A percentile compares a stretch with the other conserved stretches of the same genome.
These are phyloP conservation scores for Meyerozyma athensensis DNA, from an alignment of 1,139 yeast species.

Conservation along the genomic window DNA sequence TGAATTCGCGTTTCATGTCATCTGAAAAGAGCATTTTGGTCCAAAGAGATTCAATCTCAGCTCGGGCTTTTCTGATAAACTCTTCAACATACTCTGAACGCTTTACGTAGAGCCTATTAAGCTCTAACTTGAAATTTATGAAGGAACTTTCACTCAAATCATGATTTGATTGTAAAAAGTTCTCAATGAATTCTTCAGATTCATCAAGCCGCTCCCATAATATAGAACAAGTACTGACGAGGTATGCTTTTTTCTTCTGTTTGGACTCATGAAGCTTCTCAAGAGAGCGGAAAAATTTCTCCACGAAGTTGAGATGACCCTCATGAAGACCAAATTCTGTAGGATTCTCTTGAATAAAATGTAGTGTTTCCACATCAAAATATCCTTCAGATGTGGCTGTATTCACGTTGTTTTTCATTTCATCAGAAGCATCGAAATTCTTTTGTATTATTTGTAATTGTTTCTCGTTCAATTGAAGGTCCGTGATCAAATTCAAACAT, in stretches of 20 bases:
- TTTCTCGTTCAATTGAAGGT: constrained; percentile 29
- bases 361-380: constrained; percentile 35
- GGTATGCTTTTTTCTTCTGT: constrained; percentile 30
- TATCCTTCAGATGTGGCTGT: constrained; percentile 14
- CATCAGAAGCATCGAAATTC: constrained; percentile 14
- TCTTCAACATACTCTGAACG: constrained; percentile 63
- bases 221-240: constrained; percentile 31
- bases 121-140: constrained; percentile 46
- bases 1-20: constrained; percentile 34
- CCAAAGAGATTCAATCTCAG: constrained; percentile 60
- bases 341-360: constrained; percentile 34
- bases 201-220: constrained; percentile 53
- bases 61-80: constrained; percentile 60
- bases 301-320: constrained; percentile 29
- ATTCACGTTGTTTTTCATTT: constrained; percentile 9
- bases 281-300: constrained; percentile 25
- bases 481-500: constrained; percentile 25
- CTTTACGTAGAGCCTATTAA: constrained; percentile 52
- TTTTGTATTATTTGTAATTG: constrained; percentile 33
- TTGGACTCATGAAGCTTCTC: constrained; percentile 26
- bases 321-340: constrained; percentile 38
- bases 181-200: constrained; percentile 26
- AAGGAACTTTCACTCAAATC: constrained; percentile 34
- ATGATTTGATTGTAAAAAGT: constrained; percentile 34
- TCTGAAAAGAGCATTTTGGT: constrained; percentile 52